These are phyloP conservation scores for Cruciata laevipes DNA, from an alignment of 257 asterid genomes.

Conservation along the genomic window DNA sequence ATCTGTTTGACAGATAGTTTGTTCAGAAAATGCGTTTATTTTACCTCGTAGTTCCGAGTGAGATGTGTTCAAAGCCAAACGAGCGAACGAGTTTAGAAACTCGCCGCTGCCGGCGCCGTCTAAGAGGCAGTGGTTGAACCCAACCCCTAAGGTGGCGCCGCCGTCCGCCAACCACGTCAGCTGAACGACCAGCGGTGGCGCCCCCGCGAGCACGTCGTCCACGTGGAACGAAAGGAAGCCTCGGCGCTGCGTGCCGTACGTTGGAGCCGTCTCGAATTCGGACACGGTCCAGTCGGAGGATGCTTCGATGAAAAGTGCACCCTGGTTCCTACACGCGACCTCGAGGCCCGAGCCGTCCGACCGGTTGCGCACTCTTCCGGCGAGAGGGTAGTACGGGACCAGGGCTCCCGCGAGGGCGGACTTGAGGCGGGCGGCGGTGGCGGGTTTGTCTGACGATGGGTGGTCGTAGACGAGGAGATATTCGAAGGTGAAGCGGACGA, in stretches of 20 bases:
- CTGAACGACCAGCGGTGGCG: constrained; percentile 60
- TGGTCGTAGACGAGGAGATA: constrained; percentile 47
- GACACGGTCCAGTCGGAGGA: constrained; percentile 24
- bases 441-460: constrained; percentile 20
- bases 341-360: constrained; percentile 51
- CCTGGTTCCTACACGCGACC: constrained; percentile 56
- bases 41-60: not conserved
- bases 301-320: constrained; percentile 50
- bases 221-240: constrained; percentile 39
- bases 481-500: constrained; percentile 59
- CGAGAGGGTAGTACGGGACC: constrained; percentile 62
- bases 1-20: no score
- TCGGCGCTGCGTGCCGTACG: constrained; percentile 34
- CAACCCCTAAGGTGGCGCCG: constrained; percentile 48
- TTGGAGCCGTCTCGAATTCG: constrained; percentile 39
- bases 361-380: constrained; percentile 53
- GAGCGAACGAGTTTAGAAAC: constrained; percentile 57
- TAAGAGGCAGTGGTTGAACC: constrained; percentile 51
- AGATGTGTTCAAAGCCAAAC: constrained; percentile 22
- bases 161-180: constrained; percentile 66
- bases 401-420: constrained; percentile 41
- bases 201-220: constrained; percentile 48
- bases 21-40: no score
- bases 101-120: constrained; percentile 62
- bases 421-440: constrained; percentile 29